Evolutionary conservation across 495 filamentous ascomycete genomes (phyloP), one percentile per base, ranked within the genome.

Genomic region (Xylaria castorea): DNA sequence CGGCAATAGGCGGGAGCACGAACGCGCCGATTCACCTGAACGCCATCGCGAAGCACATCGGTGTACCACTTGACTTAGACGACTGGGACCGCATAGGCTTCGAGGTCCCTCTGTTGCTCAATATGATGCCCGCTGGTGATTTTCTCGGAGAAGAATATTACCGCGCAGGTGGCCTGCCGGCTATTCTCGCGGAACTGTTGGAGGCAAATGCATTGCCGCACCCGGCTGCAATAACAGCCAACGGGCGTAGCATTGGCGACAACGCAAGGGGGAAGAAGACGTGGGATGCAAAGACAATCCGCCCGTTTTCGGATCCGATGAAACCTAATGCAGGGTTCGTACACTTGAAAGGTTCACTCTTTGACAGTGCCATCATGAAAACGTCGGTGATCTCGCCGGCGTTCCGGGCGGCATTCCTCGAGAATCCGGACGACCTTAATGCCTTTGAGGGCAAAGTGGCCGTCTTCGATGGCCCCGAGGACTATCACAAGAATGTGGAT

Each of bases 301-400:
- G 80, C 48, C 73, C 81, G 9, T 87, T 83, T 69, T 75, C 79
- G 27, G 78, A 87, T 9, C 86, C 87, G 0, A 74, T 89, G 32
- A 80, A 85, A 76, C 71, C 77, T 5, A 81, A 87, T 68, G 87
- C 86, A 6, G 86, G 86, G 0, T 87, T 89, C 65, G 71, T 85
- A 9, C 85, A 88, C 68, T 79, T 89, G 36, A 80, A 80, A 66
- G 86, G 87, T 8, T 87, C 77, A 34, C 75, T 89, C 3, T 89
- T 89, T 70, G 79, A 87, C 30, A 87, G 85, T 0, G 87, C 87
- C 4, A 88, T 89, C 71, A 88, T 89, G 86, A 88, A 89, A 75
- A 89, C 85, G 1, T 88, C 83, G 44, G 87, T 87, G 22, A 87
- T 89, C 58, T 87, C 86, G 5, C 74, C 81, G 2, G 81, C 79